phyloP scores from a whole-genome alignment of 2,329 filamentous ascomycete genomes.

The Proliferodiscus dingleyae region DNA sequence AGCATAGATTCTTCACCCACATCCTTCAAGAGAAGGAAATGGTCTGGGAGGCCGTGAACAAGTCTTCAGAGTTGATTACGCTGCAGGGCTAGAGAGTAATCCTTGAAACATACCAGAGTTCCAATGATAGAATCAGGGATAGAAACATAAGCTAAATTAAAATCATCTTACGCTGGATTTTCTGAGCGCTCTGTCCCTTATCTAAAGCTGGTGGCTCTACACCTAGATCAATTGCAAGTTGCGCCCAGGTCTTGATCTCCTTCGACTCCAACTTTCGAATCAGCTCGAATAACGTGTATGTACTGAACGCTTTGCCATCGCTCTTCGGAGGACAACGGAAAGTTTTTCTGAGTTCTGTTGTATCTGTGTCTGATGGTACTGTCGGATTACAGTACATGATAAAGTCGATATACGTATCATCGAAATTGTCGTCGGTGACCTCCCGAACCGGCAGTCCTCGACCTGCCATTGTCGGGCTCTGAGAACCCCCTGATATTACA shows the following conservation, averaged over 20 bases:
- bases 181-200: slow-evolving; percentile 85
- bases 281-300: slow-evolving; percentile 70
- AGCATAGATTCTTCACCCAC: too few species aligned
- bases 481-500: slow-evolving; percentile 4
- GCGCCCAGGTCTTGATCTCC: slow-evolving; percentile 90
- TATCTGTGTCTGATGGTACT: slow-evolving; percentile 65
- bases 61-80: too few species aligned
- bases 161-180: slow-evolving; percentile 68
- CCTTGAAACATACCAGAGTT: too few species aligned
- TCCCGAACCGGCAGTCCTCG: slow-evolving; percentile 56
- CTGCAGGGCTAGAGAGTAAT: too few species aligned
- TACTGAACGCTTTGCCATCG: slow-evolving; percentile 80
- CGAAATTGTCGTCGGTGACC: slow-evolving; percentile 66
- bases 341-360: slow-evolving; percentile 63
- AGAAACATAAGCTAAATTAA: too few species aligned
- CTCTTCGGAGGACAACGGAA: slow-evolving; percentile 81
- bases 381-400: slow-evolving; percentile 88
- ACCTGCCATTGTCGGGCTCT: slow-evolving; percentile 3
- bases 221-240: slow-evolving; percentile 79
- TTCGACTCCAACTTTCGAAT: slow-evolving; percentile 73
- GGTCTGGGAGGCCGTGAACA: too few species aligned
- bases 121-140: too few species aligned
- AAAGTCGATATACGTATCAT: slow-evolving; percentile 78
- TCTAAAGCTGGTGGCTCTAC: slow-evolving; percentile 77
- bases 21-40: too few species aligned